Evolutionary conservation across 1,284 basidiomycete genomes (phyloP).

Genomic region (Stereum hirsutum): DNA sequence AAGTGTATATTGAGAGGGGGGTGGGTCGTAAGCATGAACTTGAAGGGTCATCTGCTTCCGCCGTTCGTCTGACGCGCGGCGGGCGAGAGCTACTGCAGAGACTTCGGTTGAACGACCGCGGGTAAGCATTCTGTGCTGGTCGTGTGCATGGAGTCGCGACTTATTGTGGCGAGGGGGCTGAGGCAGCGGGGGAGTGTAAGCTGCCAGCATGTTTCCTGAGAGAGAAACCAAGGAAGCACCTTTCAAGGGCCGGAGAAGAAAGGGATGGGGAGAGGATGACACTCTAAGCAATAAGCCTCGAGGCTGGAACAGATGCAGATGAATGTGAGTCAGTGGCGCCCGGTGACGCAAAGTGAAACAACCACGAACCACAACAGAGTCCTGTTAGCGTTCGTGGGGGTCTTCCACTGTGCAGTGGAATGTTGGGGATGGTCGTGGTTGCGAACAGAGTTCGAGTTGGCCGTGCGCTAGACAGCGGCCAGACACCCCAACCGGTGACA

Average conservation of each 20-base stretch:
- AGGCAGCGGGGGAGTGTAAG: background rate
- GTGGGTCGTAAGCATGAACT: too few relatives aligned
- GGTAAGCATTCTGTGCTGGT: background rate
- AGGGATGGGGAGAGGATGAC: background rate
- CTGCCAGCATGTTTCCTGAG: background rate
- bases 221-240: background rate
- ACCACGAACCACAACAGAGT: too few relatives aligned
- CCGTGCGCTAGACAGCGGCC: background rate
- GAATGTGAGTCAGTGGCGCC: too few relatives aligned
- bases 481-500: background rate
- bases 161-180: background rate
- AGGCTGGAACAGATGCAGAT: too few relatives aligned
- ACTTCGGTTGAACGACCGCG: background rate
- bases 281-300: background rate
- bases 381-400: too few relatives aligned
- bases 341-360: too few relatives aligned
- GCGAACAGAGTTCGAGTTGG: background rate
- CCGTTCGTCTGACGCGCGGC: background rate
- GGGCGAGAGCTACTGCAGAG: background rate
- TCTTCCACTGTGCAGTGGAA: too few relatives aligned
- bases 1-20: background rate
- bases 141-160: background rate
- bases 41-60: too few relatives aligned
- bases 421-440: background rate
- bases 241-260: background rate